Percentiles rank a stretch among this genome's conserved stretches.
Conservation (phyloP, 2,329 filamentous ascomycete genomes). For the Fusarium coicis region DNA sequence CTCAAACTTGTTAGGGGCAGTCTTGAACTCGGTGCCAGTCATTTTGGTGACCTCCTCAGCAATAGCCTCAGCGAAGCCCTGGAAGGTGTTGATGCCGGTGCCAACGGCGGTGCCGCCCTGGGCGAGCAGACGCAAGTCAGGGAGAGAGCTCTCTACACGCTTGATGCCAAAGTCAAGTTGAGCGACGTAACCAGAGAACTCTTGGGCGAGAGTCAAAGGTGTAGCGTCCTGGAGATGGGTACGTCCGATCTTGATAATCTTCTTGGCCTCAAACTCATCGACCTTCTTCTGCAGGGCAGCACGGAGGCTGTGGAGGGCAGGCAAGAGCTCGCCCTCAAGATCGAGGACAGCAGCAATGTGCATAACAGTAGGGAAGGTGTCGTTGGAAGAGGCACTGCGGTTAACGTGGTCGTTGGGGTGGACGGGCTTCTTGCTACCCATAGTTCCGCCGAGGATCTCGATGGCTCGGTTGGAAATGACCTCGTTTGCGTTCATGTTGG, state of each 20-base stretch:
- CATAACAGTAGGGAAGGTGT: conserved; percentile 99
- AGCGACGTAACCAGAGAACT: conserved; percentile 96
- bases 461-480: conserved; percentile 99
- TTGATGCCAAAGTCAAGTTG: conserved; percentile 92
- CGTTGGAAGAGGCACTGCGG: conserved; percentile 98
- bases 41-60: conserved; percentile 91
- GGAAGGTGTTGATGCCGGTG: conserved; percentile 96
- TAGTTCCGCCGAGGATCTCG: conserved; percentile 92
- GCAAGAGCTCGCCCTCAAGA: conserved; percentile 85
- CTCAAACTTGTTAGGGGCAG: conserved; percentile 99
- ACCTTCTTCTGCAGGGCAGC: conserved; percentile 88
- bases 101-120: conserved; percentile 98
- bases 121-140: conserved; percentile 85
- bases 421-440: conserved; percentile 97
- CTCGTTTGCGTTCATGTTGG: conserved; percentile 99
- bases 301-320: conserved; percentile 83
- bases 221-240: conserved; percentile 98
- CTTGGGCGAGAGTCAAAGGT: conserved; percentile 92
- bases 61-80: conserved; percentile 93
- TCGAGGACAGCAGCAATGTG: conserved; percentile 98
- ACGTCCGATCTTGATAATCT: conserved; percentile 98
- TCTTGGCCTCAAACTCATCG: conserved; percentile 82
- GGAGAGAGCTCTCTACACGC: conserved; percentile 84
- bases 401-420: conserved; percentile 99
- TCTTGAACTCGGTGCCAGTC: conserved; percentile 93